These are phyloP conservation scores for Arbutus unedo DNA, from an alignment of 148 eudicot genomes.

Conservation along the genomic window DNA sequence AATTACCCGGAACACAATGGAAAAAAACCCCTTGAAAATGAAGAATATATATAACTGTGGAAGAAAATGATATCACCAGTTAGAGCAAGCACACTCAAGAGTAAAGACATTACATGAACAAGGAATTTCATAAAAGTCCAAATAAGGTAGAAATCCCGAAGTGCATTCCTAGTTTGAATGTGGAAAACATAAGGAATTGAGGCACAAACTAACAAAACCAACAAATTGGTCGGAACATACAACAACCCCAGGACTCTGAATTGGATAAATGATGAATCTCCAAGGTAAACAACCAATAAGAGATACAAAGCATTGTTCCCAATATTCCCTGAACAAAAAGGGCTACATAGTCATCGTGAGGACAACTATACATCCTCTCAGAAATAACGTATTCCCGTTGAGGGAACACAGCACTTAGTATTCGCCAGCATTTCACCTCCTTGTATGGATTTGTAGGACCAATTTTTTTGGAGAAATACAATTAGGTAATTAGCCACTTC, in stretches of 20 bases:
- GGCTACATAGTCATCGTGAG: background rate
- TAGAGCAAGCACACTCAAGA: background rate
- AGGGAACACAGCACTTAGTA: background rate
- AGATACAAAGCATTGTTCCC: background rate
- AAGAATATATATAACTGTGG: background rate
- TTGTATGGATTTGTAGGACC: too few relatives aligned
- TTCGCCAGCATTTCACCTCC: too few relatives aligned
- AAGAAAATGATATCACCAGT: background rate
- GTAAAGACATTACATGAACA: background rate
- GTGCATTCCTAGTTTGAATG: background rate
- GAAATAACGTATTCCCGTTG: background rate
- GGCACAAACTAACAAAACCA: background rate
- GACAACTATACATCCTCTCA: background rate
- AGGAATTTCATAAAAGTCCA: background rate
- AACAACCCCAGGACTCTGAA: background rate
- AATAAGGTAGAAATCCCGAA: background rate
- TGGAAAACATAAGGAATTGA: background rate
- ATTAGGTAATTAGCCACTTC: too few relatives aligned
- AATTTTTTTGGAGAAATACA: too few relatives aligned
- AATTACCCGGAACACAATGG: background rate
- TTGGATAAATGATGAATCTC: background rate
- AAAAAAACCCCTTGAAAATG: background rate
- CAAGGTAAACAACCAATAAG: background rate
- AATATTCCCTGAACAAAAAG: background rate
- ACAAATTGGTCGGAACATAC: background rate